Evolutionary conservation across 2,329 filamentous ascomycete species (phyloP).

Genomic region (Scedosporium boydii): DNA sequence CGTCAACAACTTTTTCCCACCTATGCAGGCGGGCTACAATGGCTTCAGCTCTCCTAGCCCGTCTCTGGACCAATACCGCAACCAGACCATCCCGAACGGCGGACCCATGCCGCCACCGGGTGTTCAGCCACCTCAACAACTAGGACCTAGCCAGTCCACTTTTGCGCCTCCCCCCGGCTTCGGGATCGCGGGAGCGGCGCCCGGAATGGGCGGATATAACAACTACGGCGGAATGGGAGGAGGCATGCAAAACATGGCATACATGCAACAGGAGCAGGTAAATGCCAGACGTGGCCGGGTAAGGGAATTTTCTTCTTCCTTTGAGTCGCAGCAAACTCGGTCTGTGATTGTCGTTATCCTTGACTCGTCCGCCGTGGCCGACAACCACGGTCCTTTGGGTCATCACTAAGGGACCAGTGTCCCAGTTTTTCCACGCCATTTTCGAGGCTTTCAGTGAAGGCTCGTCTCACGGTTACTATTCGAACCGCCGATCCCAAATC

Average conservation of each 20-base stretch:
- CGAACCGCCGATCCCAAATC: too few relatives aligned
- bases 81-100: slow-evolving; percentile 19
- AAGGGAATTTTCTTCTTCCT: slow-evolving; percentile 19
- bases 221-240: slow-evolving; percentile 31
- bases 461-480: too few relatives aligned
- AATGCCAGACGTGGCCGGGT: slow-evolving; percentile 50
- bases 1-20: slow-evolving; percentile 47
- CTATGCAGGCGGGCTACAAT: slow-evolving; percentile 46
- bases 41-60: slow-evolving; percentile 39
- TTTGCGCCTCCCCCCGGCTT: slow-evolving; percentile 39
- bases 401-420: too few relatives aligned
- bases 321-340: not conserved
- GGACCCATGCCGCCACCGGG: slow-evolving; percentile 31
- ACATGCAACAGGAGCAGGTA: slow-evolving; percentile 46
- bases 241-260: slow-evolving; percentile 39
- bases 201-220: slow-evolving; percentile 31
- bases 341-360: too few relatives aligned
- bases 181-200: slow-evolving; percentile 22
- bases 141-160: slow-evolving; percentile 19
- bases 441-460: too few relatives aligned
- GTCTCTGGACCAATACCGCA: slow-evolving; percentile 46
- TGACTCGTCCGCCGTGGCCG: too few relatives aligned
- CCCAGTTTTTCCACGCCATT: too few relatives aligned
- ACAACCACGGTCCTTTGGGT: too few relatives aligned
- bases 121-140: slow-evolving; percentile 36